Percentiles rank a stretch among this genome's conserved stretches.
Evolutionary conservation across 176 grass and related monocot species (phyloP).

Genomic region (Oryza longistaminata): DNA sequence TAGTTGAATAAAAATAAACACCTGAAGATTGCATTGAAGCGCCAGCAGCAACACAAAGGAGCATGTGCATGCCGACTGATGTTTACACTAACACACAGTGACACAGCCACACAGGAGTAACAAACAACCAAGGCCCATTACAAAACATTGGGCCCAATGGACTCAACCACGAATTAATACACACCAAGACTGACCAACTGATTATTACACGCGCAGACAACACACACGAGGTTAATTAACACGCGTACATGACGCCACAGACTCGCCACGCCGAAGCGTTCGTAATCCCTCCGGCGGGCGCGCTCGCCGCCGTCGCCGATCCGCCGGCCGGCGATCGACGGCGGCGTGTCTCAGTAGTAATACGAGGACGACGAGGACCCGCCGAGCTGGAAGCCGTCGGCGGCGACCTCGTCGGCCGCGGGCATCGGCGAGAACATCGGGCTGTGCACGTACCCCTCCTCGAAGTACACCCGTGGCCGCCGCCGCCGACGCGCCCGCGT

Average conservation of each 20-base stretch:
- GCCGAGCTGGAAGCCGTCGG: constrained; percentile 78
- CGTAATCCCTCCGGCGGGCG: constrained; percentile 2
- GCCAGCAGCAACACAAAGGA: constrained; percentile 6
- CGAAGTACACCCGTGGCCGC: constrained; percentile 54
- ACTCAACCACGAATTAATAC: background rate
- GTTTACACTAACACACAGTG: background rate
- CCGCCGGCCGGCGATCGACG: background rate
- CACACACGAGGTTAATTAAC: too few species aligned
- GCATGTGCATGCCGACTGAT: background rate
- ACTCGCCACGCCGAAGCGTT: constrained; percentile 23
- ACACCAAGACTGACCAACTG: background rate
- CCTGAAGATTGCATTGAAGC: background rate
- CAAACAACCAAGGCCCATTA: background rate
- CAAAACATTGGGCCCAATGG: background rate
- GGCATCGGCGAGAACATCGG: constrained; percentile 86
- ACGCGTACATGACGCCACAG: background rate
- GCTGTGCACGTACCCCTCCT: constrained; percentile 89
- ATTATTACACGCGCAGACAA: background rate
- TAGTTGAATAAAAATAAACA: too few species aligned
- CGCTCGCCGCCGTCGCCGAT: background rate
- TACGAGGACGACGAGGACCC: constrained; percentile 56
- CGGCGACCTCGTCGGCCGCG: constrained; percentile 65
- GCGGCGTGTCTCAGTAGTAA: constrained; percentile 38
- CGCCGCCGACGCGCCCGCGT: background rate
- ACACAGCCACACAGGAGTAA: background rate